These are phyloP conservation scores for Clavispora asparagi DNA, from an alignment of 805 yeast genomes.

Conservation along the genomic window DNA sequence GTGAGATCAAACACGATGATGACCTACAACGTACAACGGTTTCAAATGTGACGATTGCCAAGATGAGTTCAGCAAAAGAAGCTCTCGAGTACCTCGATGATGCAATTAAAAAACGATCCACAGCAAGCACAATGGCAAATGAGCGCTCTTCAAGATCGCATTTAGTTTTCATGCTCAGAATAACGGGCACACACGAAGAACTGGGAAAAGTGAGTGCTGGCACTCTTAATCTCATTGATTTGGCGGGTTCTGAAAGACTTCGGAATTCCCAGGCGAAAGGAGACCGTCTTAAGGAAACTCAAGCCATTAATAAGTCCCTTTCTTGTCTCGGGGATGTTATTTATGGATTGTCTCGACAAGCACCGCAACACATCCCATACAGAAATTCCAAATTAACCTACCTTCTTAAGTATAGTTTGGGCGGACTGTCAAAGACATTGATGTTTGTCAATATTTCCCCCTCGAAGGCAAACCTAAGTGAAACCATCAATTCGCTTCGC, in stretches of 20 bases:
- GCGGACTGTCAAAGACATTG: constrained; percentile 82
- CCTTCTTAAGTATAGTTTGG: constrained; percentile 74
- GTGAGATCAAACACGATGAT: constrained; percentile 71
- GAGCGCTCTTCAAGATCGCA: constrained; percentile 90
- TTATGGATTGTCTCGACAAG: constrained; percentile 48
- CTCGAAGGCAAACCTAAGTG: constrained; percentile 53
- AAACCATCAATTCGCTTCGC: constrained; percentile 77
- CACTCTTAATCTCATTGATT: constrained; percentile 72
- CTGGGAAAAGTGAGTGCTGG: constrained; percentile 41
- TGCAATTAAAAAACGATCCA: constrained; percentile 62
- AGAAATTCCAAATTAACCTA: constrained; percentile 76
- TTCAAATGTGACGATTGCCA: constrained; percentile 50
- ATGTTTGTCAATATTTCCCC: constrained; percentile 93
- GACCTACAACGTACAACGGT: constrained; percentile 49
- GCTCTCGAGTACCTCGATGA: constrained; percentile 46
- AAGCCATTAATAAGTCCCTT: constrained; percentile 80
- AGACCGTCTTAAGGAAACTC: constrained; percentile 78
- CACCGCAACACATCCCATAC: constrained; percentile 54
- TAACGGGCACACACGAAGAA: constrained; percentile 48
- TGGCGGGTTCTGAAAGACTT: constrained; percentile 92
- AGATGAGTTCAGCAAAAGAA: constrained; percentile 41
- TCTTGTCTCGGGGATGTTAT: constrained; percentile 91
- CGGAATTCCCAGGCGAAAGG: constrained; percentile 73
- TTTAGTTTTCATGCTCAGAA: constrained; percentile 63
- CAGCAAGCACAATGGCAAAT: constrained; percentile 78